Evolutionary conservation across 2,329 filamentous ascomycete species (phyloP), one percentile per base, ranked within the genome.

Genomic region (Aspergillus spinulosporus): DNA sequence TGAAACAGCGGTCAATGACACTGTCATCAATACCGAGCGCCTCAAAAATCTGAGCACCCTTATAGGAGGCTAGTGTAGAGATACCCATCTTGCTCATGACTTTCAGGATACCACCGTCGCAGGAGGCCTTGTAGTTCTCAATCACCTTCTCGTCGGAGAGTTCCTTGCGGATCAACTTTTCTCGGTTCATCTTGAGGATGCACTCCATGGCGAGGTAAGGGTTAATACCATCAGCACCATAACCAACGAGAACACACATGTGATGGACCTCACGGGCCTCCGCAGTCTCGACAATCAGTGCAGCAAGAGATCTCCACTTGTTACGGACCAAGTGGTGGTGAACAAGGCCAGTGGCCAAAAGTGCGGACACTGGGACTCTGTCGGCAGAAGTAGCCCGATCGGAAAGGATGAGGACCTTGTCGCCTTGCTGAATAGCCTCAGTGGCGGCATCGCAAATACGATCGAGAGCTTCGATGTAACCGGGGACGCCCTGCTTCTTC

Each of bases 71-170:
- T 45, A 97, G 81, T 32, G 93, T 97, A 5, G 93, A 97, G 62
- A 97, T 97, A 79, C 93, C 93, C 93, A 97, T 97, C 82, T 97
- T 97, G 74, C 89, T 94, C 93, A 97, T 97, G 73, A 97, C 93
- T 77, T 97, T 97, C 62, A 97, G 81, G 62, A 97, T 96, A 78
- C 93, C 93, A 69, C 93, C 93, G 65, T 97, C 92, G 67, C 90
- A 93, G 60, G 93, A 97, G 75, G 95, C 90, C 79, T 95, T 96
- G 83, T 97, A 97, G 80, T 97, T 97, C 67, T 88, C 86, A 64
- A 97, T 92, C 55, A 97, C 85, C 67, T 87, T 83, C 59, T 96
- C 88, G 57, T 94, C 85, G 15, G 83, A 84, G 43, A 96, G 80
- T 74, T 94, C 89, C 83, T 95, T 96, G 74, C 92, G 88, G 74